Evolutionary conservation across 106 monocot genomes (phyloP).

Genomic region (Agapanthus africanus): DNA sequence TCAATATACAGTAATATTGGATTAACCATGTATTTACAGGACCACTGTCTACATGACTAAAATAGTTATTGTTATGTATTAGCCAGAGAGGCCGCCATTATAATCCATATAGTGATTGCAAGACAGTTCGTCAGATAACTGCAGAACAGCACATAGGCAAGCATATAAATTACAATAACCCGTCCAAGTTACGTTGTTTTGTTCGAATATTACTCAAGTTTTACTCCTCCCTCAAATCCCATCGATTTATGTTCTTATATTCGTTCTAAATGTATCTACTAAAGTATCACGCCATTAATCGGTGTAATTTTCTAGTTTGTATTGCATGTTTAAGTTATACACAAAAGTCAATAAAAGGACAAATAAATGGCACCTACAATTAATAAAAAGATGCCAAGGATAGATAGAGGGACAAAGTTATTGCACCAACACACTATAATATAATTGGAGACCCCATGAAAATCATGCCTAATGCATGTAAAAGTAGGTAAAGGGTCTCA

Average conservation of each 20-base stretch:
- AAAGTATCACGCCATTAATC: not conserved
- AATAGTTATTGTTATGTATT: not conserved
- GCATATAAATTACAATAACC: not conserved
- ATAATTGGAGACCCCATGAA: not conserved
- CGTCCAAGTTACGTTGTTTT: not conserved
- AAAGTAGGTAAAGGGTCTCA: not conserved
- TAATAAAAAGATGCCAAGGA: not conserved
- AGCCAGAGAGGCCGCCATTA: too few relatives aligned
- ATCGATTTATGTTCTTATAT: not conserved
- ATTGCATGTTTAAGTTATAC: not conserved
- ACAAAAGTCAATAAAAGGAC: not conserved
- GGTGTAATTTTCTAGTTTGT: not conserved
- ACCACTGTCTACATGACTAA: not conserved
- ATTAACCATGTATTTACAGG: not conserved
- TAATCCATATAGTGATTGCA: not conserved
- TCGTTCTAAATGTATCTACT: not conserved
- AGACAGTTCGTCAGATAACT: not conserved
- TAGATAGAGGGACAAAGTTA: not conserved
- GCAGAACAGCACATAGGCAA: not conserved
- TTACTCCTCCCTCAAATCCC: not conserved
- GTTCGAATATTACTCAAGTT: not conserved
- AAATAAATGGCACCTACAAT: not conserved
- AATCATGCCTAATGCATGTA: not conserved
- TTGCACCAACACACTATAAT: not conserved
- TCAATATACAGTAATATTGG: too few relatives aligned